Evolutionary conservation across 139 green algal species (phyloP), one percentile per base, ranked within the genome.

Genomic region (Auxenochlorella protothecoides): DNA sequence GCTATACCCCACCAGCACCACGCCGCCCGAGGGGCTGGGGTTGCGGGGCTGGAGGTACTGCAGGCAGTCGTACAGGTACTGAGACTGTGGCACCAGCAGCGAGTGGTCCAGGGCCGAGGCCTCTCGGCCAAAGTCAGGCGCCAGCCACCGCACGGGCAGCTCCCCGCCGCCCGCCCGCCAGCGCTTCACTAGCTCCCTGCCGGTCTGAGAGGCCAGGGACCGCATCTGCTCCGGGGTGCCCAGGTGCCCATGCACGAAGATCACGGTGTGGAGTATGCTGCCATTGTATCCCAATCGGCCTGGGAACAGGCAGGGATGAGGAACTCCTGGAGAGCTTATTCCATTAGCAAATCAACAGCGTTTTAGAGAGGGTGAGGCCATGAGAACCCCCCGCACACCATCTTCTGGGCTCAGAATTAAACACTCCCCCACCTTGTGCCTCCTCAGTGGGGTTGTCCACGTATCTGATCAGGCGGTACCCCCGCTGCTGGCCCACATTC

Each of bases 241-340:
- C 59, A 77, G 53, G 60, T 83, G 73, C 4, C 78, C 78, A n/a
- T 79, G 78, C 5, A 83, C 73, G 52, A 83, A 83, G 7, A 83
- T 68, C 13, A 82, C 52, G 5, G 77, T 69, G 12, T 76, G 56
- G 5, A 55, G 14, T 16, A n/a, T 55, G 67, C 57, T 6, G 59
- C 5, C 4, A 44, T n/a, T 60, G 55, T 55, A 7, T 53, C 7
- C 6, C n/a, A 27, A 3, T 53, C 66, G 72, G 66, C 64, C 14
- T 15, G 15, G 2, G 52, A 3, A 13, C 11, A 63, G 6, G n/a
- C 52, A 54, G 27, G 68, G 16, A 65, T 15, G 9, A 2, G 16
- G 16, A 68, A 68, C 3, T 14, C 5, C 54, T 44, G 54, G 7
- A 4, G 6, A 64, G 54, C 8, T 9, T 5, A 64, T 63, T 11